Evolutionary conservation across 1,139 yeast genomes (phyloP).

Genomic region (Magnusiomyces ingens): DNA sequence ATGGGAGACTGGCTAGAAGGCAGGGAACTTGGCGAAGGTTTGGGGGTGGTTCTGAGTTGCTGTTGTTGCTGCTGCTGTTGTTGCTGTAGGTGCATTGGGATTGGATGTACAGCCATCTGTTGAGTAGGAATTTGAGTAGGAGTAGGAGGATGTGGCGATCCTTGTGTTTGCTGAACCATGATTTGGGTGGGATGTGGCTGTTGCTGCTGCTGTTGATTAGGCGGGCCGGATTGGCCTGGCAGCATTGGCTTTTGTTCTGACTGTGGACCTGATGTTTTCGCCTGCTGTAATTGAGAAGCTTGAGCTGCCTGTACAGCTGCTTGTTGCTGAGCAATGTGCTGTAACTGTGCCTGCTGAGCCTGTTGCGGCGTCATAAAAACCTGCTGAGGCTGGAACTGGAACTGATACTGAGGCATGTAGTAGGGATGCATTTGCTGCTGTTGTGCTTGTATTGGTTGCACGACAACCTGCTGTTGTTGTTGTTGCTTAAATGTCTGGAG

Average conservation of each 20-base stretch:
- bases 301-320: conserved; percentile 1
- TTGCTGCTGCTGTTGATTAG: conserved; percentile 5
- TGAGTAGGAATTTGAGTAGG: background rate
- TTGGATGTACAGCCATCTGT: conserved; percentile 3
- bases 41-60: conserved; percentile 2
- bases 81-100: background rate
- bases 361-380: background rate
- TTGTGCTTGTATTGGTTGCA: background rate
- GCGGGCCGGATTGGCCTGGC: background rate
- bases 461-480: conserved; percentile 2
- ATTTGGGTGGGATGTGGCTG: background rate
- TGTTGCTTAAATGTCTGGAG: conserved; percentile 3
- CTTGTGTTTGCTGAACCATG: conserved; percentile 2
- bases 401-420: background rate
- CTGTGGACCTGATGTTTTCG: conserved; percentile 1
- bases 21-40: conserved; percentile 4
- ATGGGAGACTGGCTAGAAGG: background rate
- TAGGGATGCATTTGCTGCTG: background rate
- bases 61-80: background rate
- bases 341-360: conserved; percentile 6
- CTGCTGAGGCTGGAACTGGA: background rate
- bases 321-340: background rate
- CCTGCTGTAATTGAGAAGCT: conserved; percentile 1
- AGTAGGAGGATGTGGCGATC: background rate
- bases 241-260: background rate